phyloP scores from a whole-genome alignment of 768 basidiomycete species.

The Pulveroboletus frians region DNA sequence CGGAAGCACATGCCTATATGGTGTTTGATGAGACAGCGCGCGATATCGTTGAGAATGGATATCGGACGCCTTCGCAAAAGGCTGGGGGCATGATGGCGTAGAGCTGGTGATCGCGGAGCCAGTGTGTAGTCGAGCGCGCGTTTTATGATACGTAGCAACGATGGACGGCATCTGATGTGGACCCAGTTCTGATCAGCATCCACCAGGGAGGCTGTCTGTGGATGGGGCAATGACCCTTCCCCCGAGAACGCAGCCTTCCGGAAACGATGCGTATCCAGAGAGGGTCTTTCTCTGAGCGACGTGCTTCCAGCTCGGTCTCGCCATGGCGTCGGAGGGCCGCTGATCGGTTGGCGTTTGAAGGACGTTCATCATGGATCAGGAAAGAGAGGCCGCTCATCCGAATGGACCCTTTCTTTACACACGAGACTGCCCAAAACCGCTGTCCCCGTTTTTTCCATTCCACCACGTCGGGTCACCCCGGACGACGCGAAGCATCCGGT shows the following conservation, averaged over 20 bases:
- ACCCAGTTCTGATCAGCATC: conserved; percentile 23
- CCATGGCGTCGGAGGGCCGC: conserved; percentile 15
- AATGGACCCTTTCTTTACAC: background rate
- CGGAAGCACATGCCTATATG: conserved; percentile 22
- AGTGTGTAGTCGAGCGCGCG: conserved; percentile 3
- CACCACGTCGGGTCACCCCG: background rate
- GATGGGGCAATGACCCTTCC: conserved; percentile 13
- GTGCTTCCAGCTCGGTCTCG: conserved; percentile 9
- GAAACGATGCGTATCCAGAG: no score
- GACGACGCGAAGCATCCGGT: conserved; percentile 3
- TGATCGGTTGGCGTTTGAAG: conserved; percentile 4
- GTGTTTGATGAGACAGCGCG: conserved; percentile 18
- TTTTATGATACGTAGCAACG: conserved; percentile 8
- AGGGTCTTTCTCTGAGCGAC: no score
- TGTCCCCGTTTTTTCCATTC: no score
- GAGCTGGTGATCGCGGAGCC: conserved; percentile 9
- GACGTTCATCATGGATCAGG: conserved; percentile 22
- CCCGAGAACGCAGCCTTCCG: conserved; percentile 8
- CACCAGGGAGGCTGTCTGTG: no score
- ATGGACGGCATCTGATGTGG: background rate
- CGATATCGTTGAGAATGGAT: conserved; percentile 22
- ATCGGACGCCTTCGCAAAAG: conserved; percentile 14
- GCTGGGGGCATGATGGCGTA: conserved; percentile 8
- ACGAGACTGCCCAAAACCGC: no score
- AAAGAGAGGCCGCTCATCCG: conserved; percentile 2